Base-by-base conservation (phyloP, 1,284 basidiomycete species). In the Caloboletus inedulis region DNA sequence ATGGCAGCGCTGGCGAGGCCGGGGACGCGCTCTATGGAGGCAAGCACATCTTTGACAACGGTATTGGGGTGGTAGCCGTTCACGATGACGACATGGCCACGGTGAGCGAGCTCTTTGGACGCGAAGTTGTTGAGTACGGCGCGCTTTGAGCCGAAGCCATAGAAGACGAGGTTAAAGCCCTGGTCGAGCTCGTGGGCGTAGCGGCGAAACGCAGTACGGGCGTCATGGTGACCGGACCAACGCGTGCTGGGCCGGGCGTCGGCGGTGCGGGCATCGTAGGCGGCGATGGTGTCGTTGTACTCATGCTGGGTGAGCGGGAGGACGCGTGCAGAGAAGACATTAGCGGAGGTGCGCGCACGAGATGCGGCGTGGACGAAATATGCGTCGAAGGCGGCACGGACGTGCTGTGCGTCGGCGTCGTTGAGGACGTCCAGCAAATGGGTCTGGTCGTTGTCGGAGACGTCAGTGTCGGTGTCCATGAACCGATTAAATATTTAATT, bases 121-220 rank as follows among this genome's bases (percentile, higher is more conserved):
- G 87, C 89, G 58, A 96, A 89, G 19, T 78, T 71, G 66, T 95
- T 91, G 23, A 97, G 71, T 6, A 88, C 59, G 13, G 65, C 69
- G 47, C 90, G 77, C 66, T 97, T 98, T 21, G 90, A 94, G 1
- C 94, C 94, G 61, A 84, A 82, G 0, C 94, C 94, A 62, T 93
- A 91, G 64, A 91, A 85, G 10, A 94, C 69, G 48, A 97, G 72
- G 66, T 91, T 93, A 76, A 94, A 96, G 1, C 90, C 92, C 62
- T 86, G 79, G 1, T 78, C 72, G 21, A 97, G 77, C 68, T 96
- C 91, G 51, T 76, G 73, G 30, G 79, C 69, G 70, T 87, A 90
- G 46, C 85, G 80, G 18, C 76, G 72, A 63, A 87, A 89, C n/a
- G 79, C 70, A 1, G 64, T 60, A 27, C 64, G 66, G 46, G 72